Percentiles rank a stretch among this genome's conserved stretches.
phyloP scores from a whole-genome alignment of 352 stramenopile genomes.

The Pythium oligandrum region DNA sequence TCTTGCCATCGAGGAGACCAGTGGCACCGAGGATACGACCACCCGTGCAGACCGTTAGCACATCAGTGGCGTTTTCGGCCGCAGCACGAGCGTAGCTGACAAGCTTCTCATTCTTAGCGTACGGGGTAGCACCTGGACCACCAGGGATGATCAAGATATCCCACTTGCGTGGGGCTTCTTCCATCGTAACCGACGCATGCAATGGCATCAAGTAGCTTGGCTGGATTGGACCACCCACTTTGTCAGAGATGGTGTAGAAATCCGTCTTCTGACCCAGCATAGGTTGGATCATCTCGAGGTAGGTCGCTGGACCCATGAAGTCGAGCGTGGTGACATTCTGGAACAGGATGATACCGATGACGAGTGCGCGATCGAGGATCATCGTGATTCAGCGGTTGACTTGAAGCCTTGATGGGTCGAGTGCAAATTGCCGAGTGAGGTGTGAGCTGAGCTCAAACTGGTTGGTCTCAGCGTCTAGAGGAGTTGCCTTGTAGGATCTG shows the following conservation, averaged over 20 bases:
- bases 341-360: constrained; percentile 56
- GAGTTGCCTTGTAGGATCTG: too few species aligned
- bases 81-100: constrained; percentile 29
- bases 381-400: not conserved
- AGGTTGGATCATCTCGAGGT: constrained; percentile 48
- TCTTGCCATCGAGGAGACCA: constrained; percentile 35
- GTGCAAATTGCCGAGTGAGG: too few species aligned
- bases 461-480: too few species aligned
- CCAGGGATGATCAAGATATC: constrained; percentile 47
- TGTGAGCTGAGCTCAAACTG: too few species aligned
- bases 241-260: constrained; percentile 46
- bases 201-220: constrained; percentile 35
- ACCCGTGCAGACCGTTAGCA: constrained; percentile 58
- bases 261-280: constrained; percentile 31
- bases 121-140: constrained; percentile 22
- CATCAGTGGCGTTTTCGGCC: constrained; percentile 24
- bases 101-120: constrained; percentile 20
- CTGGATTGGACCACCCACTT: constrained; percentile 22
- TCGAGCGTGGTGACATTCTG: constrained; percentile 56
- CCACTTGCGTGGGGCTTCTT: constrained; percentile 20
- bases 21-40: constrained; percentile 35
- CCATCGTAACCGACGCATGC: constrained; percentile 28
- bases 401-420: too few species aligned
- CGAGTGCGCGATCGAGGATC: constrained; percentile 8
- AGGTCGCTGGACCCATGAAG: constrained; percentile 50